A percentile compares a stretch with the other conserved stretches of the same genome.
Conservation (phyloP, 2,329 filamentous ascomycete genomes). For the Beauveria pseudobassiana region DNA sequence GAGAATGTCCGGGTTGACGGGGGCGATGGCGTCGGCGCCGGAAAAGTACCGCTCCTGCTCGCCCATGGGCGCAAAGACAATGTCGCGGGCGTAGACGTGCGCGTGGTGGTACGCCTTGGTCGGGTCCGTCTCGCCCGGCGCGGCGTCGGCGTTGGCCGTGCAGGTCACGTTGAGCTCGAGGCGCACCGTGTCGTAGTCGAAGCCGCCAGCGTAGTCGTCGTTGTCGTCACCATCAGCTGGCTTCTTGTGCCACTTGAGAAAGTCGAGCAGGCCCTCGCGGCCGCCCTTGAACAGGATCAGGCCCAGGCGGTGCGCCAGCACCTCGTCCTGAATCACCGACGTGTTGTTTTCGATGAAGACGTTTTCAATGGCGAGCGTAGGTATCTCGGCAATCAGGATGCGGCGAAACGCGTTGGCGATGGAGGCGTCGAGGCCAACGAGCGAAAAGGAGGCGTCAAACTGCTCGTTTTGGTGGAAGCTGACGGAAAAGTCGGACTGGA, state of each 20-base stretch:
- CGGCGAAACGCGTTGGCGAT: constrained; percentile 96
- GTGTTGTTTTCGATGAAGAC: constrained; percentile 96
- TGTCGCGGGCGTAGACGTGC: constrained; percentile 71
- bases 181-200: constrained; percentile 82
- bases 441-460: constrained; percentile 77
- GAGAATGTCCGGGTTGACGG: constrained; percentile 86
- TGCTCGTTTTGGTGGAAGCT: constrained; percentile 77
- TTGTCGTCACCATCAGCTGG: constrained; percentile 54
- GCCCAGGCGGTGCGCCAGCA: constrained; percentile 82
- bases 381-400: constrained; percentile 90
- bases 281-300: constrained; percentile 82
- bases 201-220: constrained; percentile 49
- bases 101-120: constrained; percentile 79
- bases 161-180: constrained; percentile 73
- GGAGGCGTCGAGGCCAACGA: constrained; percentile 84
- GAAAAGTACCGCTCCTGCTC: constrained; percentile 63
- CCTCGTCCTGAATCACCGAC: constrained; percentile 95
- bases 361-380: constrained; percentile 86
- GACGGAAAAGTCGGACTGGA: constrained; percentile 63
- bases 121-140: constrained; percentile 68
- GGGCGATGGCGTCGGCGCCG: constrained; percentile 59
- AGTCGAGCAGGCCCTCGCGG: constrained; percentile 65
- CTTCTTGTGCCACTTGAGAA: constrained; percentile 76
- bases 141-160: constrained; percentile 67
- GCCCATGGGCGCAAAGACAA: constrained; percentile 70